Percentiles rank a stretch among this genome's conserved stretches.
Evolutionary conservation across 2,329 filamentous ascomycete species (phyloP).

Genomic region (Fusarium ramigenum): DNA sequence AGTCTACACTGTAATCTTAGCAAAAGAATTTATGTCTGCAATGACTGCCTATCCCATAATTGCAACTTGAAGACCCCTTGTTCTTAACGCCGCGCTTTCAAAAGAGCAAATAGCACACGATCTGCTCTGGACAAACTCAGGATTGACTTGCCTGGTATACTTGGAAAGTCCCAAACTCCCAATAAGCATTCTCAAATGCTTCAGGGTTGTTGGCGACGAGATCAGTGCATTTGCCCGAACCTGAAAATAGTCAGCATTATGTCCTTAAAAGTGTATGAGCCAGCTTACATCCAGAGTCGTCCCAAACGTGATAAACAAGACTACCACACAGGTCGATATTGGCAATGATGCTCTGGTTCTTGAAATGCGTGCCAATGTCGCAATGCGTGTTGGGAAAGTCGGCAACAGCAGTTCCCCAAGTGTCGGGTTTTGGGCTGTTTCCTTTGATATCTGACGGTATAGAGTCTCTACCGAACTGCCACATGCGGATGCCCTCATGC

Average conservation of each 20-base stretch:
- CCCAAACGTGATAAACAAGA: slow-evolving; percentile 59
- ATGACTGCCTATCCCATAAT: neutral
- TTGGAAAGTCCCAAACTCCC: slow-evolving; percentile 70
- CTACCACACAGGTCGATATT: slow-evolving; percentile 74
- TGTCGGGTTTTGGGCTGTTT: slow-evolving; percentile 65
- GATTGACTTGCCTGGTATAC: slow-evolving; percentile 57
- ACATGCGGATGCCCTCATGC: slow-evolving; percentile 67
- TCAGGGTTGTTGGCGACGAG: slow-evolving; percentile 66
- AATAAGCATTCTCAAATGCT: slow-evolving; percentile 68
- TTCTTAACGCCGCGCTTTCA: slow-evolving; percentile 39
- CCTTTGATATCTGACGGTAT: slow-evolving; percentile 63
- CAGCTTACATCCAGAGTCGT: slow-evolving; percentile 55
- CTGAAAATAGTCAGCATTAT: slow-evolving; percentile 42
- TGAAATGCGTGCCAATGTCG: slow-evolving; percentile 67
- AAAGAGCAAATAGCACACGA: neutral
- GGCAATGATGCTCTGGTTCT: slow-evolving; percentile 71
- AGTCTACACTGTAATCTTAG: slow-evolving; percentile 18
- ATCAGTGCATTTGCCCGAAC: slow-evolving; percentile 65
- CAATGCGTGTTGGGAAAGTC: slow-evolving; percentile 73
- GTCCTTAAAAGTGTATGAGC: too few species aligned
- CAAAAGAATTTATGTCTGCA: neutral
- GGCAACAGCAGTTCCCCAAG: slow-evolving; percentile 69
- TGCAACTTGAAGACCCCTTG: neutral
- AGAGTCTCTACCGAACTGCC: slow-evolving; percentile 63
- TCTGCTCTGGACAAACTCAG: neutral